Conservation (phyloP, 495 filamentous ascomycete species). For the Achaetomiella virescens region DNA sequence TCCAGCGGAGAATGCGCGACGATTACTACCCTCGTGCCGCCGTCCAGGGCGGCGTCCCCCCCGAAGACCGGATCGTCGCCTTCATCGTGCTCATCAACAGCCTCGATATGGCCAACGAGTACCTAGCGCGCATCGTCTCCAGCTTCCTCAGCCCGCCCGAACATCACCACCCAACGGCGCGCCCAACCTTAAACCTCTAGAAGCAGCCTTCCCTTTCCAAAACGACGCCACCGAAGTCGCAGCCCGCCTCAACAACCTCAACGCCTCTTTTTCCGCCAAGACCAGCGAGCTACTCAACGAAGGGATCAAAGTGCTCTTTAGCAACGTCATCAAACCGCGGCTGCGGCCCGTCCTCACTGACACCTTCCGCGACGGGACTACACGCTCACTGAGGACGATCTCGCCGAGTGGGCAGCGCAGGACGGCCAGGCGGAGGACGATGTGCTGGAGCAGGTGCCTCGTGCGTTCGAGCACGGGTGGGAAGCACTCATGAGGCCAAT, state of each 20-base stretch:
- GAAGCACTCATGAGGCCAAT: conserved; percentile 75
- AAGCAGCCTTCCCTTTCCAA: conserved; percentile 68
- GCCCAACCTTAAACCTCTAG: conserved; percentile 38
- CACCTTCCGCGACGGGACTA: conserved; percentile 93
- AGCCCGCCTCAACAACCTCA: conserved; percentile 60
- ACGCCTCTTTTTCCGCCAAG: conserved; percentile 66
- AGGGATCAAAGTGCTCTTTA: conserved; percentile 75
- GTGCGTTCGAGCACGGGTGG: conserved; percentile 76
- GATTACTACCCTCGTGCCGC: conserved; percentile 77
- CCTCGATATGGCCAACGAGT: conserved; percentile 83
- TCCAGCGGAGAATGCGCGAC: conserved; percentile 94
- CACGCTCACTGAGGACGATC: conserved; percentile 45
- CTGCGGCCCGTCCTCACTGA: conserved; percentile 80
- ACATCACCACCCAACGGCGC: conserved; percentile 14
- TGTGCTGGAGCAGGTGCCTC: conserved; percentile 55
- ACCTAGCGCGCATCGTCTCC: conserved; percentile 77
- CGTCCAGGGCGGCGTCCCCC: conserved; percentile 69
- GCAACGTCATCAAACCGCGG: conserved; percentile 79
- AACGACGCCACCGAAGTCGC: conserved; percentile 63
- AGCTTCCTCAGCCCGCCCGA: conserved; percentile 47
- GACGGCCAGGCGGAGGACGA: conserved; percentile 49
- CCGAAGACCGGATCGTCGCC: conserved; percentile 73
- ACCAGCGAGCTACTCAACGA: conserved; percentile 75
- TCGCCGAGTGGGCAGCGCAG: conserved; percentile 40
- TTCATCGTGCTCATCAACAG: conserved; percentile 95